Evolutionary conservation across 2,329 filamentous ascomycete species (phyloP).

Genomic region (Colletotrichum navitas): DNA sequence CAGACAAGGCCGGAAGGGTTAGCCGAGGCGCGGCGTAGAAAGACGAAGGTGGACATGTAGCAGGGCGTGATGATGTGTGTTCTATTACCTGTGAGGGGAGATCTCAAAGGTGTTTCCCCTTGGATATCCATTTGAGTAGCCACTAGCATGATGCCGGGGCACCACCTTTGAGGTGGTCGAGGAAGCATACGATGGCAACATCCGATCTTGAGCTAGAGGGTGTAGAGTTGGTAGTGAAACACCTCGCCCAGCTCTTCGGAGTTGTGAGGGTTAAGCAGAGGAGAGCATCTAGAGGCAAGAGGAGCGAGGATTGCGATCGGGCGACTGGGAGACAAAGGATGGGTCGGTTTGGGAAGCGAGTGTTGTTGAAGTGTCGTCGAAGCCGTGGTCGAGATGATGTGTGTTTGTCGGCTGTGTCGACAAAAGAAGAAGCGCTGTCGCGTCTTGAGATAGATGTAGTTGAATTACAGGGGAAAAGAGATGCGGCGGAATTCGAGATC

Average conservation of each 20-base stretch:
- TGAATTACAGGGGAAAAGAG: constrained; percentile 15
- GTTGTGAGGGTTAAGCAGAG: constrained; percentile 47
- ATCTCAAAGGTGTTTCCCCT: constrained; percentile 85
- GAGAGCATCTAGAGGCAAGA: constrained; percentile 46
- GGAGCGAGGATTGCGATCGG: constrained; percentile 13
- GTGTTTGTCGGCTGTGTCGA: constrained; percentile 12
- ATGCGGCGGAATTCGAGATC: neutral
- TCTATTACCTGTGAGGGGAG: constrained; percentile 84
- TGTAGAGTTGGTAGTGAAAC: constrained; percentile 15
- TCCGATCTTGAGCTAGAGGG: constrained; percentile 47
- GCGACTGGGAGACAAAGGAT: neutral
- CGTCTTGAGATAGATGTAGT: constrained; percentile 7
- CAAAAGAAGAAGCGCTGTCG: neutral
- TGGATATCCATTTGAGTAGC: constrained; percentile 88
- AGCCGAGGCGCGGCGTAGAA: constrained; percentile 41
- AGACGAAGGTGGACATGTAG: neutral
- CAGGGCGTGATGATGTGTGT: constrained; percentile 5
- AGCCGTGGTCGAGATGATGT: constrained; percentile 12
- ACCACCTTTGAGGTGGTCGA: constrained; percentile 75
- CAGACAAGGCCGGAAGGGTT: constrained; percentile 30
- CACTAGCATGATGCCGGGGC: constrained; percentile 82
- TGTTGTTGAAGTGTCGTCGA: neutral
- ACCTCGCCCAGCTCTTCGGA: constrained; percentile 25
- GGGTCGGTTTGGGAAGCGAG: neutral
- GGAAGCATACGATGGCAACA: constrained; percentile 72